Percentiles rank a stretch among this genome's conserved stretches.
phyloP scores from a whole-genome alignment of 495 filamentous ascomycete species.

The Chaetomium fimeti region DNA sequence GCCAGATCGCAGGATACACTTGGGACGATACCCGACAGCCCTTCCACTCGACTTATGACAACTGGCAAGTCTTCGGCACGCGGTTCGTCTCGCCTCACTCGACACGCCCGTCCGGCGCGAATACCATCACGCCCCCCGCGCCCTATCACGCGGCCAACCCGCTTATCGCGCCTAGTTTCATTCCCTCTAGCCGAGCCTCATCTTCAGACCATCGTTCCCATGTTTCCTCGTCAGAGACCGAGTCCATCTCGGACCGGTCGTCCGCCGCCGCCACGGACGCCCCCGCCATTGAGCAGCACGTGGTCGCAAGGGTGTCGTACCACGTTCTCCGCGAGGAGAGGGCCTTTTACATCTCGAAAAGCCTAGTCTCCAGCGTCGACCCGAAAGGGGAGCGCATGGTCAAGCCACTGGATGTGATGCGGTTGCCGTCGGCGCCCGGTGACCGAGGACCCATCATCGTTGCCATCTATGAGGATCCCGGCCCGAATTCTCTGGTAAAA shows the following conservation, averaged over 20 bases:
- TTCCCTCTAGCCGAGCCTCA: conserved; percentile 32
- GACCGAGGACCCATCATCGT: conserved; percentile 66
- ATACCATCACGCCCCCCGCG: conserved; percentile 30
- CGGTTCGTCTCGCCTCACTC: conserved; percentile 47
- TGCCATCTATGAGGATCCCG: conserved; percentile 75
- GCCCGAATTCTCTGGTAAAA: conserved; percentile 66
- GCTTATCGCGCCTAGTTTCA: conserved; percentile 31
- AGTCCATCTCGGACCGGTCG: conserved; percentile 42
- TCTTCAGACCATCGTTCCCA: conserved; percentile 40
- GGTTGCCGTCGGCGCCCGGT: conserved; percentile 60
- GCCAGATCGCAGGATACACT: conserved; percentile 68
- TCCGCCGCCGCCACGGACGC: conserved; percentile 32
- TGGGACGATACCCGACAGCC: conserved; percentile 70
- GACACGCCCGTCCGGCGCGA: conserved; percentile 29
- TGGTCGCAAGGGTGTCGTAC: conserved; percentile 75
- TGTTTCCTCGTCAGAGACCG: conserved; percentile 35
- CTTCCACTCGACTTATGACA: conserved; percentile 81
- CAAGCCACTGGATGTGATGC: conserved; percentile 68
- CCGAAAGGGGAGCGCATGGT: conserved; percentile 71
- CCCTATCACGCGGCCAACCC: conserved; percentile 32
- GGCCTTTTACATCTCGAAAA: conserved; percentile 75
- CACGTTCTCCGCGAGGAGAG: conserved; percentile 79
- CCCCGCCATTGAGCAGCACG: conserved; percentile 47
- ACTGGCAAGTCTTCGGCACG: conserved; percentile 59
- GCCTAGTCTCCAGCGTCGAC: conserved; percentile 66